phyloP scores from a whole-genome alignment of 352 stramenopile species.

The Phytopythium vexans region DNA sequence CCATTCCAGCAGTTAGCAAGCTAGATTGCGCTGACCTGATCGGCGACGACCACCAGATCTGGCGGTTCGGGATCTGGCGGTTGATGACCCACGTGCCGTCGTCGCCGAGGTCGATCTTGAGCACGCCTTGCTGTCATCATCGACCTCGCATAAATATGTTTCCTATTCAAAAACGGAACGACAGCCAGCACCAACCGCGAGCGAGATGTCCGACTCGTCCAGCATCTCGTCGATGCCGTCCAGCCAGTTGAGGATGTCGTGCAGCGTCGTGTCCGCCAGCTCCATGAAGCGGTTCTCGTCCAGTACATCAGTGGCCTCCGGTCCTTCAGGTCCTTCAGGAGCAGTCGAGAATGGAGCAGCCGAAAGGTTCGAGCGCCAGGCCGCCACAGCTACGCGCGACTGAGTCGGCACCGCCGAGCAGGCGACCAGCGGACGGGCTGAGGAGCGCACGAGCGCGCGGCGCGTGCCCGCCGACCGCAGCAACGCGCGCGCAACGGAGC shows the following conservation, averaged over 20 bases:
- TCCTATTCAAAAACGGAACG: background rate
- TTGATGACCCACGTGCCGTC: constrained; percentile 97
- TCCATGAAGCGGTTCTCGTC: constrained; percentile 78
- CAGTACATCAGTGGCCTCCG: background rate
- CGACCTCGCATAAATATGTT: background rate
- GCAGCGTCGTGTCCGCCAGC: constrained; percentile 67
- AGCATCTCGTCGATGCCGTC: constrained; percentile 86
- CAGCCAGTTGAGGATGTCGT: constrained; percentile 73
- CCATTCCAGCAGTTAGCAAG: background rate
- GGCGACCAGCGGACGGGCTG: no score
- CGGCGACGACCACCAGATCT: constrained; percentile 97
- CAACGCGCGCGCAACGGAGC: no score
- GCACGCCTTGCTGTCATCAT: constrained; percentile 88
- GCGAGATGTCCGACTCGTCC: constrained; percentile 77
- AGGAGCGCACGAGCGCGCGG: no score
- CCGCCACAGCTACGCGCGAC: background rate
- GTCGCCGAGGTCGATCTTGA: constrained; percentile 93
- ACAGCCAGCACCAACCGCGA: constrained; percentile 38
- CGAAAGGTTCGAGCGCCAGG: background rate
- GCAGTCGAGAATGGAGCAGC: background rate
- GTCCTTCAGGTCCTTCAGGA: no score
- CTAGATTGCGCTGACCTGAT: constrained; percentile 60
- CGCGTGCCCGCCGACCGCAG: no score
- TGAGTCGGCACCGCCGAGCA: no score
- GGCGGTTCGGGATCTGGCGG: constrained; percentile 96